phyloP scores from a whole-genome alignment of 768 basidiomycete species.

The Boletus huronensis region DNA sequence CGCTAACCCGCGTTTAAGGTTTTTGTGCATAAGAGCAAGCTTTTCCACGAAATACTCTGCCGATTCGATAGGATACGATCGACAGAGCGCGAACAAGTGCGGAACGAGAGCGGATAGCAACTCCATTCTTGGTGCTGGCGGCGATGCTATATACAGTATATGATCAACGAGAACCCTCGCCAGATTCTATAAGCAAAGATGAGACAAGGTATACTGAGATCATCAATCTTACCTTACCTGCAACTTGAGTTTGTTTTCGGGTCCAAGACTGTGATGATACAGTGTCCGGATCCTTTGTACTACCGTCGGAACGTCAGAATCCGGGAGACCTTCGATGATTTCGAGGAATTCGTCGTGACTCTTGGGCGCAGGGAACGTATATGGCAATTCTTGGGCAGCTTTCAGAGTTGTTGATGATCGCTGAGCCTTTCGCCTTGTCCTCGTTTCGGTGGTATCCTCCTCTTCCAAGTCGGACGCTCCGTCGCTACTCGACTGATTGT shows the following conservation, averaged over 20 bases:
- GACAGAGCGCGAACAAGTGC: conserved; percentile 75
- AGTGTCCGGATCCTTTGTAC: conserved; percentile 87
- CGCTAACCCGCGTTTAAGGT: conserved; percentile 78
- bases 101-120: conserved; percentile 66
- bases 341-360: conserved; percentile 88
- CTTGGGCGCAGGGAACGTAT: conserved; percentile 85
- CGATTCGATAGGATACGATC: conserved; percentile 74
- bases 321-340: conserved; percentile 66
- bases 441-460: conserved; percentile 42
- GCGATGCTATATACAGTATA: conserved; percentile 69
- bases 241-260: conserved; percentile 88
- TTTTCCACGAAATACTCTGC: conserved; percentile 81
- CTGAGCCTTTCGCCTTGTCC: conserved; percentile 30
- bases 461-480: conserved; percentile 36
- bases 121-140: conserved; percentile 55
- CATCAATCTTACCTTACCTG: conserved; percentile 54
- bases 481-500: conserved; percentile 34
- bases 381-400: conserved; percentile 71
- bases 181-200: conserved; percentile 50
- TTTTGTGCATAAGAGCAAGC: conserved; percentile 89
- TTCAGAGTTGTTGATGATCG: conserved; percentile 31
- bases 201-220: not conserved
- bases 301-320: conserved; percentile 72
- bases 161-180: conserved; percentile 84
- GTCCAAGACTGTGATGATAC: conserved; percentile 88